These are phyloP conservation scores for Pythium grandisporangium DNA, from an alignment of 352 stramenopile genomes.

Conservation along the genomic window DNA sequence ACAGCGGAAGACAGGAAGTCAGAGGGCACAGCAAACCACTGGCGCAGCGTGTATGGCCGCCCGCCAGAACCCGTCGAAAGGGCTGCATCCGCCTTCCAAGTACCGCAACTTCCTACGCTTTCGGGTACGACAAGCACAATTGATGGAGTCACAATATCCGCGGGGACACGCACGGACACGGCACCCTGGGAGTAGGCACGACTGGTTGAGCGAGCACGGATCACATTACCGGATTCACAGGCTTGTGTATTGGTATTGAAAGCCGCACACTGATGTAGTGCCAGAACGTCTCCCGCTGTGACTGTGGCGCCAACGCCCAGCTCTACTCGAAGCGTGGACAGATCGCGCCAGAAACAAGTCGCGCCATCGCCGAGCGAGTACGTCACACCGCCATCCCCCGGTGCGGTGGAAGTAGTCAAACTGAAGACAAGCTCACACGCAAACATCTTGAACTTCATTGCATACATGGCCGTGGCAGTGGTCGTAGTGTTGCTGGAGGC, in stretches of 20 bases:
- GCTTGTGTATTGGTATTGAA: slow-evolving; percentile 27
- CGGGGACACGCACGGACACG: slow-evolving; percentile 17
- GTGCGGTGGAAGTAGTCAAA: too few species aligned
- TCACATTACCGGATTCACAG: slow-evolving; percentile 31
- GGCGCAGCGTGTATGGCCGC: slow-evolving; percentile 40
- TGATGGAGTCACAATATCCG: slow-evolving; percentile 23
- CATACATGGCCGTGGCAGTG: too few species aligned
- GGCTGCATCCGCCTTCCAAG: slow-evolving; percentile 34
- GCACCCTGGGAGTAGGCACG: slow-evolving; percentile 46
- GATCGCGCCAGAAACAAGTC: slow-evolving; percentile 39
- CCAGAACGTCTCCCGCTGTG: slow-evolving; percentile 22
- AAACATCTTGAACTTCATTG: slow-evolving; percentile 33
- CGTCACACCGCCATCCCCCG: too few species aligned
- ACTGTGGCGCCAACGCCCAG: slow-evolving; percentile 35
- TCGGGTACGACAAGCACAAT: slow-evolving; percentile 40
- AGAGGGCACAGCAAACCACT: too few species aligned
- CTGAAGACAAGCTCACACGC: slow-evolving; percentile 37
- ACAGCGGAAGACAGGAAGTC: too few species aligned
- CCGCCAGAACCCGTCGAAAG: slow-evolving; percentile 44
- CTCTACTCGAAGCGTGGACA: slow-evolving; percentile 35
- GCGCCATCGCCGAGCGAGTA: slow-evolving; percentile 28
- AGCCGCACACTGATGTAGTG: slow-evolving; percentile 36
- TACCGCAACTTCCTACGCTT: slow-evolving; percentile 49
- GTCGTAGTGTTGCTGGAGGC: slow-evolving; percentile 5
- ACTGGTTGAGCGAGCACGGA: slow-evolving; percentile 38